These are phyloP conservation scores for Gastrolobium villosum DNA, from an alignment of 306 rosid genomes.

Conservation along the genomic window DNA sequence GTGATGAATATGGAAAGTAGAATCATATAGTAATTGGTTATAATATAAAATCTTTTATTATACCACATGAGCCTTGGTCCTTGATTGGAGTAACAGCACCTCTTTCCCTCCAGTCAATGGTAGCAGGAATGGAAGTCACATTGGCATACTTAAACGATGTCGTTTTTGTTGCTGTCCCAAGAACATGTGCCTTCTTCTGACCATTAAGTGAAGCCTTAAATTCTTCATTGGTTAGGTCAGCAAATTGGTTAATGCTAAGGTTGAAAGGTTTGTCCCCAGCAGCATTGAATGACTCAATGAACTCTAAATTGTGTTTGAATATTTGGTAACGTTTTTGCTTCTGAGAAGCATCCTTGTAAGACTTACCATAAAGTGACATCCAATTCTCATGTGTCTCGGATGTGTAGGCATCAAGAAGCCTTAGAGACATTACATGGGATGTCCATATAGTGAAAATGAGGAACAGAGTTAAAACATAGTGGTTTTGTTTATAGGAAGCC, in stretches of 20 bases:
- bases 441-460: slow-evolving; percentile 17
- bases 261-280: slow-evolving; percentile 46
- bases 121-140: slow-evolving; percentile 6
- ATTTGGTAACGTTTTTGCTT: slow-evolving; percentile 46
- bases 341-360: slow-evolving; percentile 26
- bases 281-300: slow-evolving; percentile 45
- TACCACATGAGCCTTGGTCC: slow-evolving; percentile 40
- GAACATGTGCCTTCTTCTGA: neutral
- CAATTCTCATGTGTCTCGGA: slow-evolving; percentile 43
- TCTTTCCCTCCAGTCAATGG: slow-evolving; percentile 45
- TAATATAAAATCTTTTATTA: neutral
- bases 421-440: slow-evolving; percentile 41
- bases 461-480: neutral
- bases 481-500: slow-evolving; percentile 9
- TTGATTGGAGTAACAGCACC: slow-evolving; percentile 54
- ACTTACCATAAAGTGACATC: slow-evolving; percentile 37
- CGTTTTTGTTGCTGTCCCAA: neutral
- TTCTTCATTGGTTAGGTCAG: slow-evolving; percentile 47
- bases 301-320: slow-evolving; percentile 42
- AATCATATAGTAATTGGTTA: neutral
- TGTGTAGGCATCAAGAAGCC: neutral
- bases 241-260: slow-evolving; percentile 41
- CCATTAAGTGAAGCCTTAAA: slow-evolving; percentile 30
- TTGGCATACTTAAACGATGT: slow-evolving; percentile 35
- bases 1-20: too few species aligned